Evolutionary conservation across 2,329 filamentous ascomycete genomes (phyloP).

Genomic region (Pestalotiopsis sp.): DNA sequence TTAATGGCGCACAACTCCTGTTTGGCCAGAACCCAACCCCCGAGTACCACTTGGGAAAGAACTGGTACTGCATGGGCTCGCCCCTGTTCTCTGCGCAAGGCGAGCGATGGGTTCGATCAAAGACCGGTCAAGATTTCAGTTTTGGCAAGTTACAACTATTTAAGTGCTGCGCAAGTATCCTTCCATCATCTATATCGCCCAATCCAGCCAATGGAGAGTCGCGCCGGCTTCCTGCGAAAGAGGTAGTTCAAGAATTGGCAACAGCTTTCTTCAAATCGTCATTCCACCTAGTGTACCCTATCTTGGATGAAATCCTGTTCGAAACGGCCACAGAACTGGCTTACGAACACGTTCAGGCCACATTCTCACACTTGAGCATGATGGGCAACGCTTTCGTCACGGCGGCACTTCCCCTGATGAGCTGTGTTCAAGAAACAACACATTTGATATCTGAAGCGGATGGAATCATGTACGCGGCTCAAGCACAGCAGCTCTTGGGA

Average conservation of each 20-base stretch:
- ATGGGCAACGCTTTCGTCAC: not conserved
- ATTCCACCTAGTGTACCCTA: not conserved
- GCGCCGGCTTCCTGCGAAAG: not conserved
- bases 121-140: not conserved
- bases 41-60: not conserved
- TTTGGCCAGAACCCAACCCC: not conserved
- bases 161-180: not conserved
- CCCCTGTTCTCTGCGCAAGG: not conserved
- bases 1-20: not conserved
- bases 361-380: not conserved
- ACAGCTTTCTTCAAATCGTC: not conserved
- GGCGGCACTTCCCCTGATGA: not conserved
- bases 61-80: not conserved
- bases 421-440: not conserved
- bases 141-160: not conserved
- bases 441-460: not conserved
- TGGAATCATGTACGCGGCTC: not conserved
- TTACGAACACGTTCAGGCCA: not conserved
- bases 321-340: not conserved
- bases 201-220: not conserved
- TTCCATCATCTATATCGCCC: not conserved
- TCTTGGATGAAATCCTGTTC: not conserved
- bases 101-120: not conserved
- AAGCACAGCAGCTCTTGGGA: not conserved
- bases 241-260: not conserved